These are phyloP conservation scores for Mucor ambiguus DNA, from an alignment of 371 early-diverging fungal species.

Conservation along the genomic window DNA sequence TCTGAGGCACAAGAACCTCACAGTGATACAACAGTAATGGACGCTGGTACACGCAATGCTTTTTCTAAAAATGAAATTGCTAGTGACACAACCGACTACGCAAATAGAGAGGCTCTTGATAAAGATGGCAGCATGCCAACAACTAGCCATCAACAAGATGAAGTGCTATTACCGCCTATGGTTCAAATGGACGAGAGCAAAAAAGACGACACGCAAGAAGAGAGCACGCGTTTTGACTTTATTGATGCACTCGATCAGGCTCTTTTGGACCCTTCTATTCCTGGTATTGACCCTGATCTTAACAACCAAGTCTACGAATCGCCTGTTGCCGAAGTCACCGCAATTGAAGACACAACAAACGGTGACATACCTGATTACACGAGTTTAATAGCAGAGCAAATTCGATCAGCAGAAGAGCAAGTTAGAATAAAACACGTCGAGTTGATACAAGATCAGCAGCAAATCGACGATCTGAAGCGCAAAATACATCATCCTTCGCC, in stretches of 20 bases:
- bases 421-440: neutral
- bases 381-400: neutral
- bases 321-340: neutral
- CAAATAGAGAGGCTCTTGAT: neutral
- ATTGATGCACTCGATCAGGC: neutral
- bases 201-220: neutral
- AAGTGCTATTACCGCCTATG: neutral
- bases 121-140: neutral
- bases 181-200: neutral
- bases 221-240: neutral
- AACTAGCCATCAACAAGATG: neutral
- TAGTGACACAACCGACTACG: neutral
- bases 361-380: neutral
- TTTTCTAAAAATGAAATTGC: neutral
- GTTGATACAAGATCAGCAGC: neutral
- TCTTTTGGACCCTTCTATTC: neutral
- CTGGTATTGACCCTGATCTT: neutral
- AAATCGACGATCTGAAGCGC: neutral
- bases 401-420: neutral
- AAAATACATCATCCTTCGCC: neutral
- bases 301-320: neutral
- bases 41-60: neutral
- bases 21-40: neutral
- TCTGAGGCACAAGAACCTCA: neutral
- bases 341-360: neutral